Evolutionary conservation across 2,329 filamentous ascomycete genomes (phyloP).

Genomic region (Coniochaeta sp.): DNA sequence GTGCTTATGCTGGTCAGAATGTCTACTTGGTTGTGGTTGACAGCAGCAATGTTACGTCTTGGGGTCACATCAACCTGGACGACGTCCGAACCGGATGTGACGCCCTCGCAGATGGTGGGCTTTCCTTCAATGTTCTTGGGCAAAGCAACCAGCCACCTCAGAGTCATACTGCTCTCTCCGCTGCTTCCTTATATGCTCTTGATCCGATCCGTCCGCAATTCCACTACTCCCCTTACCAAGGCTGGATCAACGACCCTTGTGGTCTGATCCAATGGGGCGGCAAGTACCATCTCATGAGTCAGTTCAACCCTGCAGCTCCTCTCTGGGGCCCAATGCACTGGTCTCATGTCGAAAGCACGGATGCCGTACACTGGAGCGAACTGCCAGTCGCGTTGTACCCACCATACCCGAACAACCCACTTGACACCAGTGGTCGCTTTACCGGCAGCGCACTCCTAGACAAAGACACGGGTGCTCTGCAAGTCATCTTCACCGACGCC

Average conservation of each 20-base stretch:
- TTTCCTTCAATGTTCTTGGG: constrained; percentile 19
- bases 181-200: constrained; percentile 14
- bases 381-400: constrained; percentile 14
- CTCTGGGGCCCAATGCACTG: constrained; percentile 19
- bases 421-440: constrained; percentile 15
- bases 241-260: constrained; percentile 20
- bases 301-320: constrained; percentile 15
- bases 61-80: constrained; percentile 21
- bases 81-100: constrained; percentile 19
- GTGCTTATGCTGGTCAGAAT: constrained; percentile 16
- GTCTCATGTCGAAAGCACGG: constrained; percentile 15
- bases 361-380: constrained; percentile 17
- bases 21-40: constrained; percentile 9
- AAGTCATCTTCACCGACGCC: constrained; percentile 15
- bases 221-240: constrained; percentile 19
- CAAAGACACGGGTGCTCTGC: constrained; percentile 9
- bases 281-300: constrained; percentile 19
- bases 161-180: constrained; percentile 3
- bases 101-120: constrained; percentile 15
- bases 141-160: constrained; percentile 18
- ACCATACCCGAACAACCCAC: constrained; percentile 4
- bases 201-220: constrained; percentile 18
- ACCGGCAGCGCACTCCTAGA: constrained; percentile 15
- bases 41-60: constrained; percentile 13
- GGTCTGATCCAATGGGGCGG: constrained; percentile 15